Evolutionary conservation across 2,329 filamentous ascomycete genomes (phyloP).

Genomic region (Leptodontidium sp.): DNA sequence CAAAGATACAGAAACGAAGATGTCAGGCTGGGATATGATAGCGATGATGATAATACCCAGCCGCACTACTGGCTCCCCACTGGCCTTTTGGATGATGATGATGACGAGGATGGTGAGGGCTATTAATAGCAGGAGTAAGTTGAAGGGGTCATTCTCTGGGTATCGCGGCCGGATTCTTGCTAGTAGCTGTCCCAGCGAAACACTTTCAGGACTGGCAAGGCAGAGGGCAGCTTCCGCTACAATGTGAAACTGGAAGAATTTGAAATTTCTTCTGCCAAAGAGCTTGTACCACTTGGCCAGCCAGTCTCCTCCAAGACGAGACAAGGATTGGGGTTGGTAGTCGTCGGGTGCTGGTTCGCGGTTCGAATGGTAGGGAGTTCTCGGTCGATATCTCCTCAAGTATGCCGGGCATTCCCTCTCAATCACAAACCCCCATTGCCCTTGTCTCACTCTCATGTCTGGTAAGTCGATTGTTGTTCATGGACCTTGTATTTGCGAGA

Average conservation of each 20-base stretch:
- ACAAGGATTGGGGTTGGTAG: background rate
- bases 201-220: background rate
- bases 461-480: slow-evolving; percentile 18
- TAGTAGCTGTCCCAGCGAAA: background rate
- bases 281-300: slow-evolving; percentile 4
- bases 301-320: background rate
- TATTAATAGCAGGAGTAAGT: background rate
- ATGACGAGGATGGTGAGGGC: background rate
- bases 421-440: background rate
- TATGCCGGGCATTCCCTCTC: background rate
- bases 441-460: background rate
- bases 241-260: too few species aligned
- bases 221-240: background rate
- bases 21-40: background rate
- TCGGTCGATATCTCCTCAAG: background rate
- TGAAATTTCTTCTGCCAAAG: background rate
- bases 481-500: slow-evolving; percentile 33
- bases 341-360: background rate
- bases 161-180: background rate
- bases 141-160: background rate
- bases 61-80: background rate
- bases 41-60: background rate
- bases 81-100: background rate
- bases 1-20: background rate
- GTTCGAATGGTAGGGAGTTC: background rate